Evolutionary conservation across 1,284 basidiomycete species (phyloP).

Genomic region (Austroboletus rostrupii): DNA sequence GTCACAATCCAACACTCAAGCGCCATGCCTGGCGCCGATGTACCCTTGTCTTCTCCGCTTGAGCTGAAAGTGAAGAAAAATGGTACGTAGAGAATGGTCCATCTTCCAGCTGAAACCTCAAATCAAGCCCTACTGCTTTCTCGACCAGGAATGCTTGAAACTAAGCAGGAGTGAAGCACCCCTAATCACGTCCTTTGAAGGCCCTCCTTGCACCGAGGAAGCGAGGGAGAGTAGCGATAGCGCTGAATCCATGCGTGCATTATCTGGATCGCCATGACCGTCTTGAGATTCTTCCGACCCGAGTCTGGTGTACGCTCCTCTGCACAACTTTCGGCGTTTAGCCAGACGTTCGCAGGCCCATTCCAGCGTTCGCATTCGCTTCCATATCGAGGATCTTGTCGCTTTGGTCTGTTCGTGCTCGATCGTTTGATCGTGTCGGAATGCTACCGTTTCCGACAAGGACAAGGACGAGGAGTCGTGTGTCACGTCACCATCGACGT

Average conservation of each 20-base stretch:
- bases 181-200: constrained; percentile 35
- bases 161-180: constrained; percentile 40
- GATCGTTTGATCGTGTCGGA: neutral
- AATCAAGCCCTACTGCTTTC: constrained; percentile 16
- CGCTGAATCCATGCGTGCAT: constrained; percentile 21
- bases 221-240: constrained; percentile 31
- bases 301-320: constrained; percentile 12
- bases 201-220: constrained; percentile 7
- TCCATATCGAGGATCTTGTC: constrained; percentile 10
- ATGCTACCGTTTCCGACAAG: neutral
- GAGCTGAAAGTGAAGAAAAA: neutral
- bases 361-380: constrained; percentile 36
- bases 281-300: constrained; percentile 16
- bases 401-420: constrained; percentile 11
- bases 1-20: constrained; percentile 23
- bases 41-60: constrained; percentile 26
- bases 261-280: neutral
- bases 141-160: constrained; percentile 35
- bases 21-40: constrained; percentile 20
- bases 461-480: neutral
- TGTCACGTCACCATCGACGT: too few relatives aligned
- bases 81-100: constrained; percentile 13
- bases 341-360: constrained; percentile 44
- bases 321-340: constrained; percentile 32
- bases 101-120: constrained; percentile 17